Percentiles rank a stretch among this genome's conserved stretches.
Evolutionary conservation across 1,139 yeast species (phyloP).

Genomic region (Dujonia santamariae): DNA sequence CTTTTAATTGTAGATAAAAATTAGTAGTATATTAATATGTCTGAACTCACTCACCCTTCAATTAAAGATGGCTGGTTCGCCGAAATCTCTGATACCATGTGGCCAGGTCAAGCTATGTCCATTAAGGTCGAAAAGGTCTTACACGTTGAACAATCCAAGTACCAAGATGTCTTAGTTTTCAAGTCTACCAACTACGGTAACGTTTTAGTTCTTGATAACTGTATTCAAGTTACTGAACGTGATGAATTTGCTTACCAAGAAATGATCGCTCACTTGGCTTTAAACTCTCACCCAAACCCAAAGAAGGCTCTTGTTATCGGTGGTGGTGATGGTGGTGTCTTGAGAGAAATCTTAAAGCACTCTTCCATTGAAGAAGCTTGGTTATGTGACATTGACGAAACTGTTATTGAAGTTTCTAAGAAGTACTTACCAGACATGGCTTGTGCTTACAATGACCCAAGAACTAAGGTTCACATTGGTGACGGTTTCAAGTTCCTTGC

Average conservation of each 20-base stretch:
- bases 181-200: slow-evolving; percentile 87
- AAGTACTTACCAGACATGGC: slow-evolving; percentile 84
- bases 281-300: slow-evolving; percentile 89
- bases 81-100: slow-evolving; percentile 81
- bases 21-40: slow-evolving; percentile 11
- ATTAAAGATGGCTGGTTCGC: slow-evolving; percentile 88
- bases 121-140: slow-evolving; percentile 77
- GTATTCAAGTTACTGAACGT: slow-evolving; percentile 89
- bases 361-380: slow-evolving; percentile 78
- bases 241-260: slow-evolving; percentile 95
- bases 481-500: slow-evolving; percentile 91
- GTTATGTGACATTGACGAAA: slow-evolving; percentile 89
- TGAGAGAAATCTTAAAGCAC: slow-evolving; percentile 89
- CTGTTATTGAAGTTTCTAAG: slow-evolving; percentile 79
- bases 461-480: slow-evolving; percentile 78
- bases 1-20: background rate
- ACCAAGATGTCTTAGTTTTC: slow-evolving; percentile 87
- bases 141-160: slow-evolving; percentile 77
- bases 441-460: slow-evolving; percentile 73
- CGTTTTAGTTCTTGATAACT: slow-evolving; percentile 86
- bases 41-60: slow-evolving; percentile 64
- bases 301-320: slow-evolving; percentile 88
- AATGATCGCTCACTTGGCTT: slow-evolving; percentile 87
- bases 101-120: slow-evolving; percentile 96
- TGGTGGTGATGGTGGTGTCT: slow-evolving; percentile 97